Percentiles rank a stretch among this genome's conserved stretches.
Conservation (phyloP, 371 early-diverging fungal species). For the Capniomyces stellatus region DNA sequence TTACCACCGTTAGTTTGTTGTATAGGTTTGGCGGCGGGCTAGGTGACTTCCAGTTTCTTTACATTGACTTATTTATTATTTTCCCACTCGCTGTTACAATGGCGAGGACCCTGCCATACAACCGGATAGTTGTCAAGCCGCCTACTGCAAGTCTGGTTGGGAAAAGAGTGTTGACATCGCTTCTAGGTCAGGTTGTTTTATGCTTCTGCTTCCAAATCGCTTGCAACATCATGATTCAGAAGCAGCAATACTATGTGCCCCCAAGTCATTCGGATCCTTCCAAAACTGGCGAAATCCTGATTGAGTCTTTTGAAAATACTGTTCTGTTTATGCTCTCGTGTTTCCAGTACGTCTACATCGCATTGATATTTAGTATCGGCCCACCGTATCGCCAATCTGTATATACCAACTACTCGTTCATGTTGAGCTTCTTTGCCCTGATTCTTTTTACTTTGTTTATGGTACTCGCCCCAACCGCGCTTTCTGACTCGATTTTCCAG, state of each 20-base stretch:
- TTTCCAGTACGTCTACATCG: conserved; percentile 82
- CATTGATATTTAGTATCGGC: conserved; percentile 82
- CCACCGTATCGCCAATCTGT: conserved; percentile 78
- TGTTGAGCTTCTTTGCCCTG: conserved; percentile 30
- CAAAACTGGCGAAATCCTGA: conserved; percentile 45
- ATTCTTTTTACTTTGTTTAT: conserved; percentile 31
- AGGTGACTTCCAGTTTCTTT: conserved; percentile 86
- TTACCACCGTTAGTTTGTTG: conserved; percentile 71
- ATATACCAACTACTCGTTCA: conserved; percentile 50
- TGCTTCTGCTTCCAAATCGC: conserved; percentile 55
- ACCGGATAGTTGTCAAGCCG: conserved; percentile 45
- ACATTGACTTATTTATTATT: conserved; percentile 74
- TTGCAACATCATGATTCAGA: conserved; percentile 45
- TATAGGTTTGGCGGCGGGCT: conserved; percentile 72
- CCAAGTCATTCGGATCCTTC: conserved; percentile 29
- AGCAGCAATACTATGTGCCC: conserved; percentile 49
- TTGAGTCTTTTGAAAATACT: conserved; percentile 69
- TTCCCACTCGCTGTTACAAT: conserved; percentile 79
- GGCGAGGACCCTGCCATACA: conserved; percentile 57
- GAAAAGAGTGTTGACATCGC: conserved; percentile 70
- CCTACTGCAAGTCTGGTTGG: conserved; percentile 89
- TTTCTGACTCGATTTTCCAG: conserved; percentile 31
- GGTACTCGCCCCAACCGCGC: conserved; percentile 26
- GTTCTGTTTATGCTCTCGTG: conserved; percentile 70
- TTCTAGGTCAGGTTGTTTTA: conserved; percentile 74